Base-by-base conservation (phyloP, 495 filamentous ascomycete genomes). In the Trichoderma erinaceum region DNA sequence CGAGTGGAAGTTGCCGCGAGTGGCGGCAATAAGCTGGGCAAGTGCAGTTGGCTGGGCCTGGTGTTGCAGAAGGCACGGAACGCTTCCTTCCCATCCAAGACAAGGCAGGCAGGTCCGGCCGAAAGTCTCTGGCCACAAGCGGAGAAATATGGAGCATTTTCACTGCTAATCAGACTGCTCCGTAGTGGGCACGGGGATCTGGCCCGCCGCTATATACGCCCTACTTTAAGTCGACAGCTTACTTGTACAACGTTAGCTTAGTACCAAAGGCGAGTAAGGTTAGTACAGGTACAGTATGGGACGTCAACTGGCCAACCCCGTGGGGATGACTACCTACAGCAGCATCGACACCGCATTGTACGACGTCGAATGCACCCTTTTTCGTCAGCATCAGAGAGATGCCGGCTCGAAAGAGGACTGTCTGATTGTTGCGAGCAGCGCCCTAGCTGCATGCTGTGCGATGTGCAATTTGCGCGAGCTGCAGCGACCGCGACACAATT, bases 101-200 rank as follows among this genome's bases (percentile, higher is more conserved):
- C 50, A 56, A 38, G 35, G 35, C 56, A 61, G 56, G 27, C 8
- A 32, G 25, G 56, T 32, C 56, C 56, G 23, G 23, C 56, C 56
- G 5, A 12, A 23, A 21, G 21, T 11, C 50, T 25, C n/a, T 23
- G 10, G 50, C 50, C 56, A 29, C 23, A 32, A 18, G 56, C 56
- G 56, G 23, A 27, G 56, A 61, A 61, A 61, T 32, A 32, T 61
- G 56, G 56, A 16, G 56, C 56, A 38, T 38, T 38, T 38, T 38
- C 8, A 56, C 18, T 56, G 56, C 18, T 21, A 52, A 23, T 38
- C 35, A 38, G 7, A 11, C 4, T 48, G 44, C 13, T 48, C 44
- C 35, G 44, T 27, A 61, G 56, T 10, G 56, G 56, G 56, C 27
- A 61, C 23, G 56, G 27, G 21, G 50, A 21, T 56, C 50, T 56